These are phyloP conservation scores for Helotiales sp. DNA, from an alignment of 2,329 filamentous ascomycete genomes.

Conservation along the genomic window DNA sequence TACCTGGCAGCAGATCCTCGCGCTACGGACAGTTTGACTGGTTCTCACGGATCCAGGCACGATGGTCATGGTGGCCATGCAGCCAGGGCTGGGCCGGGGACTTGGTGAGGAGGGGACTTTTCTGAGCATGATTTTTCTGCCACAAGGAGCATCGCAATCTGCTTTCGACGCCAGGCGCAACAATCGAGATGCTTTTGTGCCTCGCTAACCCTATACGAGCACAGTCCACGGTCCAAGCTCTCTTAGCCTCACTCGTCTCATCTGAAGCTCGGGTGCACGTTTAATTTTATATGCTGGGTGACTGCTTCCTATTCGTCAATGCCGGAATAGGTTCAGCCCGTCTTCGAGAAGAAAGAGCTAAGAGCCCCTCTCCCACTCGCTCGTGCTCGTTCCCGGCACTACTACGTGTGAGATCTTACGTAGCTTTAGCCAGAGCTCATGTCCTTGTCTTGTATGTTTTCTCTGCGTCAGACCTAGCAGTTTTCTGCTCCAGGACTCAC, in stretches of 20 bases:
- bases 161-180: slow-evolving; percentile 5
- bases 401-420: slow-evolving; percentile 7
- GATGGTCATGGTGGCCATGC: slow-evolving; percentile 9
- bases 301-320: slow-evolving; percentile 9
- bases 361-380: not conserved
- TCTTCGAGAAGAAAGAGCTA: not conserved
- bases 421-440: slow-evolving; percentile 4
- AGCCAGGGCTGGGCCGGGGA: slow-evolving; percentile 2
- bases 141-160: slow-evolving; percentile 12
- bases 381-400: slow-evolving; percentile 8
- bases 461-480: slow-evolving; percentile 15
- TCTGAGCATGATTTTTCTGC: no score
- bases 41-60: not conserved
- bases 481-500: slow-evolving; percentile 11
- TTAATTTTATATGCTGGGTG: slow-evolving; percentile 5
- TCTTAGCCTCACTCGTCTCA: not conserved
- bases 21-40: slow-evolving; percentile 1
- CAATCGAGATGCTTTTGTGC: slow-evolving; percentile 3
- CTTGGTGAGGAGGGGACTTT: slow-evolving; percentile 4
- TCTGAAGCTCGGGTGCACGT: slow-evolving; percentile 9
- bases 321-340: slow-evolving; percentile 1
- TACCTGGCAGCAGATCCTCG: slow-evolving; percentile 12
- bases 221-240: slow-evolving; percentile 2
- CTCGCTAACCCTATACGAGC: not conserved
- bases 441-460: slow-evolving; percentile 13